phyloP scores from a whole-genome alignment of 768 basidiomycete species.

The Leccinum olivaceopallidum region DNA sequence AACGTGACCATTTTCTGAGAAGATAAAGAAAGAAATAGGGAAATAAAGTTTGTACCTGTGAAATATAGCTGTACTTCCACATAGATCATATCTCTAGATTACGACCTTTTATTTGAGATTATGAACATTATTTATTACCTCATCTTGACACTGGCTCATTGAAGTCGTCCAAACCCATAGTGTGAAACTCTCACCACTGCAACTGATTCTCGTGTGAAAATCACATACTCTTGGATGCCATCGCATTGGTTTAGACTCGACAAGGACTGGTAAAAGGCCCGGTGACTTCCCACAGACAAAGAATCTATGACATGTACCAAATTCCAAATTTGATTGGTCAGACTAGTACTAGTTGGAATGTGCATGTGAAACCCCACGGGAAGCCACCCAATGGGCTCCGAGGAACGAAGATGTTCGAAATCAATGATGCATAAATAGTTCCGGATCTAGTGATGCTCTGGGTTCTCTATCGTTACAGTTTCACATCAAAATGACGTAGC shows the following conservation, averaged over 20 bases:
- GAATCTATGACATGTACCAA: background rate
- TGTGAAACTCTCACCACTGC: background rate
- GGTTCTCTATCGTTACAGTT: background rate
- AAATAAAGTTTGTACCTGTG: background rate
- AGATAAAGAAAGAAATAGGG: background rate
- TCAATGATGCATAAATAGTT: background rate
- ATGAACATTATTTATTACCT: background rate
- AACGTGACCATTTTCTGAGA: slow-evolving; percentile 18
- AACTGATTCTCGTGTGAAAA: background rate
- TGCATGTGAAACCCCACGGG: background rate
- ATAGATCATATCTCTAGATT: background rate
- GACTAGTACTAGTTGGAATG: background rate
- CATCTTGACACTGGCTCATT: background rate
- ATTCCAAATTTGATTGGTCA: background rate
- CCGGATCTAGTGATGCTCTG: background rate
- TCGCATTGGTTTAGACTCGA: background rate
- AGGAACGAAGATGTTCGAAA: background rate
- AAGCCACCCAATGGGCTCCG: background rate
- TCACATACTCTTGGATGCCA: background rate
- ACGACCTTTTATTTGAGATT: background rate
- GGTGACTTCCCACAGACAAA: background rate
- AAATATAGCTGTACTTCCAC: background rate
- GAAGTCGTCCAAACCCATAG: background rate
- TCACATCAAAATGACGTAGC: background rate
- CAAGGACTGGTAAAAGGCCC: background rate